These are phyloP conservation scores for Reutealis trisperma DNA, from an alignment of 345 rosid species.

Conservation along the genomic window DNA sequence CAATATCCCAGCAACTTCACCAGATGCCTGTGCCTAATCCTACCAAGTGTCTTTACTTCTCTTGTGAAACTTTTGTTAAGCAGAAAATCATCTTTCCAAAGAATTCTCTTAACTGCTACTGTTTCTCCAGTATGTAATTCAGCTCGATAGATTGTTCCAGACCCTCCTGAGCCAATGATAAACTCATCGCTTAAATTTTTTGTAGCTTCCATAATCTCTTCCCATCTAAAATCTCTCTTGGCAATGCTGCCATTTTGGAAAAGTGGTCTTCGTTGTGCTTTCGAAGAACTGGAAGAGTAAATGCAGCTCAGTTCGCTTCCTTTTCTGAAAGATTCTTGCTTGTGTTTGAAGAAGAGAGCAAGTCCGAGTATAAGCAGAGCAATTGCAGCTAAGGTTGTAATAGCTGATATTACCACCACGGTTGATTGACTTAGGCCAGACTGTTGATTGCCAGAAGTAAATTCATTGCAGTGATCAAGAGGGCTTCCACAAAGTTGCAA, in stretches of 20 bases:
- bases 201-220: slow-evolving; percentile 85
- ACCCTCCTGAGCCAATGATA: slow-evolving; percentile 91
- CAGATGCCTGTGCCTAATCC: slow-evolving; percentile 77
- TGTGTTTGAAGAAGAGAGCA: slow-evolving; percentile 49
- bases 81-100: slow-evolving; percentile 69
- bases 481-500: slow-evolving; percentile 75
- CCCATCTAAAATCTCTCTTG: slow-evolving; percentile 73
- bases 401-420: slow-evolving; percentile 60
- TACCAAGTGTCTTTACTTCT: slow-evolving; percentile 81
- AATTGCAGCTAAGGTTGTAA: slow-evolving; percentile 62
- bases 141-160: slow-evolving; percentile 80
- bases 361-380: slow-evolving; percentile 58
- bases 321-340: slow-evolving; percentile 44
- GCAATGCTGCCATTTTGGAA: slow-evolving; percentile 56
- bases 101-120: slow-evolving; percentile 80
- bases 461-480: slow-evolving; percentile 45
- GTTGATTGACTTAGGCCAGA: slow-evolving; percentile 48
- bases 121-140: slow-evolving; percentile 66
- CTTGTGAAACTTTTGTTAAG: slow-evolving; percentile 81
- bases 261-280: slow-evolving; percentile 60
- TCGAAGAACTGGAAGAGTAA: slow-evolving; percentile 69
- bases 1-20: slow-evolving; percentile 91
- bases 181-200: slow-evolving; percentile 70
- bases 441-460: slow-evolving; percentile 26
- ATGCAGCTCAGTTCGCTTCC: slow-evolving; percentile 44